phyloP scores from a whole-genome alignment of 495 filamentous ascomycete genomes.

The Hypomontagnella submonticulosa region DNA sequence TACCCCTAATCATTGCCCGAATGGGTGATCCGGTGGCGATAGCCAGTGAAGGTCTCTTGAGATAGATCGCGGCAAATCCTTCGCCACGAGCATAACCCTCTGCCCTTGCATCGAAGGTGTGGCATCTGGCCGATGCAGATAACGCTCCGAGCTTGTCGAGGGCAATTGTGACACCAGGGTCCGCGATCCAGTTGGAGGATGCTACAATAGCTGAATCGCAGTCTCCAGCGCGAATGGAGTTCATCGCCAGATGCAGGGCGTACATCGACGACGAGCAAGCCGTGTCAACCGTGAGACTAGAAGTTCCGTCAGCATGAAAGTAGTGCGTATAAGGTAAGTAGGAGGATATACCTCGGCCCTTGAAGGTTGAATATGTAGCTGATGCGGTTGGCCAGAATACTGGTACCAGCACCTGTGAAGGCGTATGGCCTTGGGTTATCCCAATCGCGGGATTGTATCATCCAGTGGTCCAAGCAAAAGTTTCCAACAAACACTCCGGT shows the following conservation, averaged over 20 bases:
- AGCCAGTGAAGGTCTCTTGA: slow-evolving; percentile 67
- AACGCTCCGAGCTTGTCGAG: slow-evolving; percentile 31
- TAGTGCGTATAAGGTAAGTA: background rate
- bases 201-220: slow-evolving; percentile 60
- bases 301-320: background rate
- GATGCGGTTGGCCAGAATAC: slow-evolving; percentile 65
- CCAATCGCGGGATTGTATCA: slow-evolving; percentile 38
- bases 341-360: slow-evolving; percentile 45
- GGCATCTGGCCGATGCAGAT: slow-evolving; percentile 47
- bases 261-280: slow-evolving; percentile 68
- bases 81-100: slow-evolving; percentile 74
- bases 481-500: slow-evolving; percentile 57
- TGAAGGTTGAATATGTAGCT: slow-evolving; percentile 69
- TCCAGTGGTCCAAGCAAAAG: slow-evolving; percentile 51
- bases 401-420: slow-evolving; percentile 62
- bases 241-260: slow-evolving; percentile 63
- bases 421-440: slow-evolving; percentile 54
- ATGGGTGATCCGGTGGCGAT: slow-evolving; percentile 59
- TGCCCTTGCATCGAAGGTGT: slow-evolving; percentile 61
- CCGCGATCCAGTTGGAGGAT: slow-evolving; percentile 55
- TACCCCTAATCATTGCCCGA: slow-evolving; percentile 65
- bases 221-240: slow-evolving; percentile 61
- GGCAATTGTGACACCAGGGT: slow-evolving; percentile 49
- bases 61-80: slow-evolving; percentile 61
- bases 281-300: slow-evolving; percentile 59